Percentiles rank a stretch among this genome's conserved stretches.
Conservation (phyloP, 106 monocot genomes). For the Dendrobium nobile region DNA sequence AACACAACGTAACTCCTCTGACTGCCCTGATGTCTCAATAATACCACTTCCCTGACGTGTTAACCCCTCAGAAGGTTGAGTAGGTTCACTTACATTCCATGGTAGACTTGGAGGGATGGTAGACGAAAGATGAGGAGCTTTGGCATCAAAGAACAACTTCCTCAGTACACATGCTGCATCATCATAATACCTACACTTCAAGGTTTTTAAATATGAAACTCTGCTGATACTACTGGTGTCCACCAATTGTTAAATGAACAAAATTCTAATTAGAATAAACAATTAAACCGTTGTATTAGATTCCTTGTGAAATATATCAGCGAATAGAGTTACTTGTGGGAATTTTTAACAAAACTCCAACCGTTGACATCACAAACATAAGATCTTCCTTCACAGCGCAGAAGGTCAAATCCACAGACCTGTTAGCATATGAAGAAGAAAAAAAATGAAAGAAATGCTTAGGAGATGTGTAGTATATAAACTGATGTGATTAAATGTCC, state of each 20-base stretch:
- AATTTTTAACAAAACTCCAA: conserved; percentile 99
- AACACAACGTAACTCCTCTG: conserved; percentile 96
- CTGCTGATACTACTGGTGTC: neutral
- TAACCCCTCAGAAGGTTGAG: conserved; percentile 62
- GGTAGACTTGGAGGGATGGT: conserved; percentile 88
- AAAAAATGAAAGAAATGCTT: neutral
- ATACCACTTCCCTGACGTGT: conserved; percentile 94
- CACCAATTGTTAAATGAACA: neutral
- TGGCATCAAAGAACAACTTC: conserved; percentile 97
- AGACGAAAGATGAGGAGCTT: conserved; percentile 98
- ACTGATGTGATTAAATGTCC: neutral
- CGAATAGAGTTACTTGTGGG: conserved; percentile 71
- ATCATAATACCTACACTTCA: conserved; percentile 79
- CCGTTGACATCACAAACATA: conserved; percentile 99
- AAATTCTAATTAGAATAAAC: neutral
- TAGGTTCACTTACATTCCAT: conserved; percentile 86
- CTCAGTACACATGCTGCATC: conserved; percentile 94
- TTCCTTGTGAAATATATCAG: conserved; percentile 4
- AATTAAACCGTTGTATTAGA: neutral
- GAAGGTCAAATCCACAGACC: conserved; percentile 99
- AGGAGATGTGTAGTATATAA: neutral
- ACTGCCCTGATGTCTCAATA: conserved; percentile 87
- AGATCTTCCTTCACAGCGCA: conserved; percentile 89
- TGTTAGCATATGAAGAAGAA: conserved; percentile 16
- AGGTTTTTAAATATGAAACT: conserved; percentile 4